Base-by-base conservation (phyloP, 148 eudicot species). In the Suaeda aralocaspica region DNA sequence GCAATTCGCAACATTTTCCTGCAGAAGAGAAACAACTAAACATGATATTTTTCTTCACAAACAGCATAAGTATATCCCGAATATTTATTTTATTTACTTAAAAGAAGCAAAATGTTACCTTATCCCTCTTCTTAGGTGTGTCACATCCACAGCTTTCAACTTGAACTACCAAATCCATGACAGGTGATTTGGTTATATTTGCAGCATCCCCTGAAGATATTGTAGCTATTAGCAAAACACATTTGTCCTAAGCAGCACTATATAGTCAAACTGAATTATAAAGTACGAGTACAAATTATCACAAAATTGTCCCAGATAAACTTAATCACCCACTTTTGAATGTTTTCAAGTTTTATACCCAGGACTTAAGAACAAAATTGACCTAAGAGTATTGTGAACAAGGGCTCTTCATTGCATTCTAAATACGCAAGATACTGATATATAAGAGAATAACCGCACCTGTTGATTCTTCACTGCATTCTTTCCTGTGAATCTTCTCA, bases 1-100 rank as follows among this genome's bases (percentile, higher is more conserved):
- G 65, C 33, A 42, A 62, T 33, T 41, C 10, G 66, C 29, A 21
- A 39, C 72, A 72, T 76, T 77, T 77, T 87, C 86, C 83, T 78
- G 59, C 52, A 60, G 2, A 42, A 34, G 46, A 30, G 29, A 39
- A 68, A 30, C 39, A 59, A 46, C 53, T 41, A 59, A 30, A 49
- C 39, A 59, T 66, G 39, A 25, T 10, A 44, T n/a, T 10, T 46
- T 34, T 46, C 9, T 10, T 22, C 6, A 73, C 25, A 31, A 29
- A n/a, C 14, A 34, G 30, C 31, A 69, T 24, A 45, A 44, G n/a
- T 49, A 44, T 21, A 56, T 18, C 12, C n/a, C n/a, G n/a, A n/a
- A n/a, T n/a, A n/a, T n/a, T n/a, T n/a, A n/a, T 30, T 28, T 2
- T 59, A 29, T 46, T 46, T 12, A 15, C 15, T 49, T 3, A 45